These are phyloP conservation scores for Chaetomiaceae sp. DNA, from an alignment of 2,329 filamentous ascomycete species.

Conservation along the genomic window DNA sequence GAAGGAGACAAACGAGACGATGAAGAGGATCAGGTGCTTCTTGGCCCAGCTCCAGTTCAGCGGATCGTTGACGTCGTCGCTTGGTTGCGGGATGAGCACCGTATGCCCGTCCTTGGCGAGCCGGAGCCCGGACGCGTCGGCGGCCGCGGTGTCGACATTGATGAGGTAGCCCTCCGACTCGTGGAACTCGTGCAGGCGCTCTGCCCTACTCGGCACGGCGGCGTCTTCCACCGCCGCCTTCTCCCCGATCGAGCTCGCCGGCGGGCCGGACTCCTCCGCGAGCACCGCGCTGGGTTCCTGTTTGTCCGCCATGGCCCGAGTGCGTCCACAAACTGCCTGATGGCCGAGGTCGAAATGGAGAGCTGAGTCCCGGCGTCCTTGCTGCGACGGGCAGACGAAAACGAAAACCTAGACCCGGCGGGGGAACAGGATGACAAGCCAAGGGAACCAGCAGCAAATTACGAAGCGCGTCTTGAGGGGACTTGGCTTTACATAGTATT, in stretches of 20 bases:
- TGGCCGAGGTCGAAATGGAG: neutral
- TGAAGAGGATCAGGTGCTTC: constrained; percentile 44
- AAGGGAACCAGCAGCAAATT: no score
- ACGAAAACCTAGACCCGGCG: no score
- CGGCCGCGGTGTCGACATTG: constrained; percentile 30
- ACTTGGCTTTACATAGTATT: no score
- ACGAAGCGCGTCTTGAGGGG: no score
- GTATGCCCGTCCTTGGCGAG: constrained; percentile 37
- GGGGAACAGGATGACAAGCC: no score
- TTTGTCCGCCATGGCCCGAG: neutral
- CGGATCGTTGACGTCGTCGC: constrained; percentile 44
- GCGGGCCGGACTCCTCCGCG: neutral
- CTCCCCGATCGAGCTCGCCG: neutral
- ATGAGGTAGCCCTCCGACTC: constrained; percentile 35
- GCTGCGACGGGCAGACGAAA: no score
- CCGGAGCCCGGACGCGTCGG: constrained; percentile 26
- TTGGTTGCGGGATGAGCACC: constrained; percentile 49
- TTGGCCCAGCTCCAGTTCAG: constrained; percentile 46
- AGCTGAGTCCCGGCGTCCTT: neutral
- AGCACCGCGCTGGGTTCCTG: neutral
- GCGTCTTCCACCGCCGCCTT: neutral
- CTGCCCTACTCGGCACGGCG: constrained; percentile 2
- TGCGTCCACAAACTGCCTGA: neutral
- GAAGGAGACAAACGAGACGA: constrained; percentile 41
- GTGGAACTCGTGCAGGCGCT: constrained; percentile 30